Percentiles rank a stretch among this genome's conserved stretches.
Evolutionary conservation across 169 alveolate genomes (phyloP).

Genomic region (Cryptosporidium meleagridis): DNA sequence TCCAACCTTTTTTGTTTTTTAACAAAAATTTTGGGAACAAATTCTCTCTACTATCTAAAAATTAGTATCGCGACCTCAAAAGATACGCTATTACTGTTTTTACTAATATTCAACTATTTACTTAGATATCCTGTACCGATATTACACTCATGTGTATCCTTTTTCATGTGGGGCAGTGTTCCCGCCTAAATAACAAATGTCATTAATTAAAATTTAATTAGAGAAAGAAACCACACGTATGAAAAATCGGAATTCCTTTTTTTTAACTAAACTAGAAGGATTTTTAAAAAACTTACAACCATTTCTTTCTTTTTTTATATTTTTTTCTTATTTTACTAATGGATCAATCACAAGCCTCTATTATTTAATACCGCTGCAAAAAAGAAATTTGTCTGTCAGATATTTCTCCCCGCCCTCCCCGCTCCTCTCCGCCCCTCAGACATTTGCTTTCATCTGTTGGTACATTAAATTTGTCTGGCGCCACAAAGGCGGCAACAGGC

Average conservation of each 20-base stretch:
- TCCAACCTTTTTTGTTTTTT: not conserved
- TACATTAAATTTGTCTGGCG: not conserved
- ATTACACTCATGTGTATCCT: constrained; percentile 15
- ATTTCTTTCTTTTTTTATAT: too few species aligned
- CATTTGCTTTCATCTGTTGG: not conserved
- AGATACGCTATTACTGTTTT: not conserved
- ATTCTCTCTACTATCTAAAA: not conserved
- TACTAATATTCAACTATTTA: not conserved
- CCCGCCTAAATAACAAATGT: not conserved
- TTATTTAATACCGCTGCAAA: too few species aligned
- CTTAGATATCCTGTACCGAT: constrained; percentile 15
- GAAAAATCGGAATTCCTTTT: not conserved
- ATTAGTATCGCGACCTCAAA: constrained; percentile 14
- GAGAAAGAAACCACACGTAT: too few species aligned
- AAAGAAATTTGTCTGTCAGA: too few species aligned
- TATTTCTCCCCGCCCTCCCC: too few species aligned
- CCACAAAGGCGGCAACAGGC: not conserved
- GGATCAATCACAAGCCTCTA: too few species aligned
- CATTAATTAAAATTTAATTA: too few species aligned
- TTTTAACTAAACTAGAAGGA: too few species aligned
- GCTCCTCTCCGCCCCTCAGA: too few species aligned
- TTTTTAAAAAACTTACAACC: too few species aligned
- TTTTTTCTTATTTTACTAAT: too few species aligned
- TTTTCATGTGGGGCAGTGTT: not conserved
- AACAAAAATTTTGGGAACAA: not conserved